Percentiles rank a stretch among this genome's conserved stretches.
Conservation (phyloP, 2,329 filamentous ascomycete species). For the Colletotrichum zoysiae region DNA sequence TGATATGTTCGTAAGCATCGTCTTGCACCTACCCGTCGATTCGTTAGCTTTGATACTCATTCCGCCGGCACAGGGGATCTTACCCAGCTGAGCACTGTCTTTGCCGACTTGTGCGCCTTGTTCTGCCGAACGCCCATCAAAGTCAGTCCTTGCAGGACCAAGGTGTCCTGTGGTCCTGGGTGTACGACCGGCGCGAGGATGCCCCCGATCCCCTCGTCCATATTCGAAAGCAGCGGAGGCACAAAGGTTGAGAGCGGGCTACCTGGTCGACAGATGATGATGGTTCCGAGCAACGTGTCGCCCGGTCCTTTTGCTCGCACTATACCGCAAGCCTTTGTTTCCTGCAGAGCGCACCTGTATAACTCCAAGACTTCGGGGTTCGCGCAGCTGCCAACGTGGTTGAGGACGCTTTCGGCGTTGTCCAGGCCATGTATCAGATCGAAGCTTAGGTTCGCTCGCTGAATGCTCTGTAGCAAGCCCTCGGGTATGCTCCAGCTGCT, state of each 20-base stretch:
- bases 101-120: conserved; percentile 80
- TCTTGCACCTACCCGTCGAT: conserved; percentile 69
- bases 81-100: conserved; percentile 85
- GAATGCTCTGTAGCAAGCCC: conserved; percentile 79
- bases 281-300: conserved; percentile 79
- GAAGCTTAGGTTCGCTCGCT: conserved; percentile 80
- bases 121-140: conserved; percentile 86
- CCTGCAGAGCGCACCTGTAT: conserved; percentile 80
- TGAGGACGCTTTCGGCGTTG: conserved; percentile 79
- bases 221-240: conserved; percentile 73
- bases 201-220: conserved; percentile 73
- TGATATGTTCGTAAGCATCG: conserved; percentile 78
- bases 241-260: conserved; percentile 78
- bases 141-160: conserved; percentile 82
- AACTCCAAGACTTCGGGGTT: conserved; percentile 84
- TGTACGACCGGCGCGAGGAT: conserved; percentile 85
- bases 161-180: conserved; percentile 73
- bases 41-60: conserved; percentile 37
- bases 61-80: conserved; percentile 50
- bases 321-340: conserved; percentile 80
- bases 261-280: conserved; percentile 81
- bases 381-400: conserved; percentile 79
- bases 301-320: conserved; percentile 81
- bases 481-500: conserved; percentile 80
- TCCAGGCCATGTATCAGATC: conserved; percentile 86